A percentile compares a stretch with the other conserved stretches of the same genome.
phyloP scores from a whole-genome alignment of 768 basidiomycete species.

The Hypholoma fasciculare region DNA sequence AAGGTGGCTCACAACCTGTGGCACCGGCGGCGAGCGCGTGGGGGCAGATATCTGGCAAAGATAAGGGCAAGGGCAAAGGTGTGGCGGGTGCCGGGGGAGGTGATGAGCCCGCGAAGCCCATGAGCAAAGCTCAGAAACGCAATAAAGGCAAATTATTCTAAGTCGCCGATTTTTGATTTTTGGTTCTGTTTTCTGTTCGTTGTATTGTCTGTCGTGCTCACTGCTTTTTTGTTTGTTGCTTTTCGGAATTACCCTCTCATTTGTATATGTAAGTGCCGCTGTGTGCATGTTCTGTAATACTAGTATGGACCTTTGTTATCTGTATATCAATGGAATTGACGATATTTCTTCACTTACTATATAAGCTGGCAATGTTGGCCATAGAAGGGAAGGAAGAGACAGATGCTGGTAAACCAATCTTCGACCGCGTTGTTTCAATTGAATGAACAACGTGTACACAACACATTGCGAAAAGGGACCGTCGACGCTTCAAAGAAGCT shows the following conservation, averaged over 20 bases:
- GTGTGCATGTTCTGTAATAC: constrained; percentile 10
- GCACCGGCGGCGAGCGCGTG: too few species aligned
- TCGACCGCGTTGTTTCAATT: too few species aligned
- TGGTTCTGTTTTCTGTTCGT: constrained; percentile 5
- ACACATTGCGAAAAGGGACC: too few species aligned
- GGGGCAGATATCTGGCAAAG: too few species aligned
- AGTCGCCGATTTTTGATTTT: background rate
- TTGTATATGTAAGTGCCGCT: background rate
- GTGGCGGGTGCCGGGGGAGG: background rate
- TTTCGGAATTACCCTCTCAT: background rate
- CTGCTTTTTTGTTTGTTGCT: constrained; percentile 7
- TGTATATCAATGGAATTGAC: background rate
- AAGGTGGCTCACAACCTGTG: background rate
- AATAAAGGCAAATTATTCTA: constrained; percentile 18
- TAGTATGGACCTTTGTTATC: background rate
- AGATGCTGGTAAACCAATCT: too few species aligned
- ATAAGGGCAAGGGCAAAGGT: constrained; percentile 1
- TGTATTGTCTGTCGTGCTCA: constrained; percentile 4
- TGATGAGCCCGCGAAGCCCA: background rate
- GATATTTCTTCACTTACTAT: background rate
- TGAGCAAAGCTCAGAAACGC: constrained; percentile 16
- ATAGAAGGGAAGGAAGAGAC: too few species aligned
- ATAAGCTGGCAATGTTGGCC: too few species aligned
- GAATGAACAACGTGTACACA: too few species aligned
- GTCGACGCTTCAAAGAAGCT: too few species aligned